phyloP scores from a whole-genome alignment of 371 early-diverging fungal genomes.

The Nosema muscidifuracis region DNA sequence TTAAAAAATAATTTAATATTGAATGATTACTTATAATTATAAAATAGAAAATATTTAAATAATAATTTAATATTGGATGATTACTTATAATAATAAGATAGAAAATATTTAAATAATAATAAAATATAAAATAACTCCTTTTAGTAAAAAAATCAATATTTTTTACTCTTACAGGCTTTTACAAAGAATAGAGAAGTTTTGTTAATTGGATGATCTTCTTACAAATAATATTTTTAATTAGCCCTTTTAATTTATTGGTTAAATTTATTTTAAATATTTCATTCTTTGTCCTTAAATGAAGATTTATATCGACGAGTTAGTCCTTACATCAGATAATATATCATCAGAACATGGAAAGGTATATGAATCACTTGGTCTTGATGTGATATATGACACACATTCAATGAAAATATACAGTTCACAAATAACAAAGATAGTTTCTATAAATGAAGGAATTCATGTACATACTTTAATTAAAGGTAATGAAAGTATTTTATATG shows the following conservation, averaged over 20 bases:
- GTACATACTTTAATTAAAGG: constrained; percentile 7
- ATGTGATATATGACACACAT: constrained; percentile 21
- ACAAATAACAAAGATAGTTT: constrained; percentile 11
- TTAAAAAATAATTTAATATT: no score
- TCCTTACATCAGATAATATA: constrained; percentile 6
- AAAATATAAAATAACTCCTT: no score
- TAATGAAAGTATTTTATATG: constrained; percentile 14
- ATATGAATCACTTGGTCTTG: constrained; percentile 34
- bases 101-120: no score
- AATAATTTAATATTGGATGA: no score
- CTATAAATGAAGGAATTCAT: constrained; percentile 31
- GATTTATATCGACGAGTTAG: constrained; percentile 17
- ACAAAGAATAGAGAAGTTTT: no score
- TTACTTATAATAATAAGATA: no score
- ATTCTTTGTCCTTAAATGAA: background rate
- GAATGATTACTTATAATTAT: no score
- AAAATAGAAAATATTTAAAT: no score
- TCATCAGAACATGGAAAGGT: constrained; percentile 27
- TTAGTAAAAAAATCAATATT: no score
- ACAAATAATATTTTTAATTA: background rate
- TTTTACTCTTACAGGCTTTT: no score
- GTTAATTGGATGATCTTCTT: no score
- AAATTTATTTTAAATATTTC: background rate
- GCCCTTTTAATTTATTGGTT: background rate
- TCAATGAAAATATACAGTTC: constrained; percentile 27